Conservation (phyloP, 148 eudicot species). For the Vaccinium darrowii region DNA sequence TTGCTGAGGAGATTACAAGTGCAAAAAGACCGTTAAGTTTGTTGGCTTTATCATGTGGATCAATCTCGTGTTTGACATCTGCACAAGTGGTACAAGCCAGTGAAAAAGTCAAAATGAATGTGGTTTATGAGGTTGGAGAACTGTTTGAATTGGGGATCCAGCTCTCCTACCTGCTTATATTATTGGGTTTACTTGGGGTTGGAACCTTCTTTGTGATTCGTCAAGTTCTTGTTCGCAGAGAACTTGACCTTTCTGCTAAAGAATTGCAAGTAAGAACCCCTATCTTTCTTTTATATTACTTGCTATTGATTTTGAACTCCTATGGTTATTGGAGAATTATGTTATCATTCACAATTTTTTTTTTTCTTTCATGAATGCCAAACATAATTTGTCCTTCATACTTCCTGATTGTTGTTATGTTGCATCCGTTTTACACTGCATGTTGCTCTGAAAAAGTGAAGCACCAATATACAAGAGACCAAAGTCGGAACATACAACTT, state of each 20-base stretch:
- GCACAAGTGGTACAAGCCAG: slow-evolving; percentile 57
- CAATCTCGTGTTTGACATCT: slow-evolving; percentile 51
- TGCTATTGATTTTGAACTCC: background rate
- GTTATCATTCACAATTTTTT: background rate
- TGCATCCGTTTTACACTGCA: background rate
- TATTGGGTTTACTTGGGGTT: slow-evolving; percentile 77
- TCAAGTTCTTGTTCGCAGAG: slow-evolving; percentile 92
- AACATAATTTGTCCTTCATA: background rate
- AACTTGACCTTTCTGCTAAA: slow-evolving; percentile 97
- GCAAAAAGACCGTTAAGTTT: slow-evolving; percentile 24
- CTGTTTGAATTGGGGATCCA: slow-evolving; percentile 92
- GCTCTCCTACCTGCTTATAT: slow-evolving; percentile 77
- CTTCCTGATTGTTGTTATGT: background rate
- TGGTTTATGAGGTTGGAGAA: slow-evolving; percentile 77
- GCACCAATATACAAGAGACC: background rate
- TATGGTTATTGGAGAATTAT: background rate
- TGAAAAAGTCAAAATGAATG: slow-evolving; percentile 42
- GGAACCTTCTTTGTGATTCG: slow-evolving; percentile 89
- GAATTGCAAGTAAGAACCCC: slow-evolving; percentile 69
- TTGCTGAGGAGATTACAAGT: slow-evolving; percentile 22
- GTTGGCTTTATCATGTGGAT: slow-evolving; percentile 40
- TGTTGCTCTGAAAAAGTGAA: background rate
- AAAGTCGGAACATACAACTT: background rate
- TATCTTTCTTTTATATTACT: background rate
- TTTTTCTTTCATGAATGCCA: background rate